These are phyloP conservation scores for Aspergillus transmontanensis DNA, from an alignment of 2,329 filamentous ascomycete genomes.

Conservation along the genomic window DNA sequence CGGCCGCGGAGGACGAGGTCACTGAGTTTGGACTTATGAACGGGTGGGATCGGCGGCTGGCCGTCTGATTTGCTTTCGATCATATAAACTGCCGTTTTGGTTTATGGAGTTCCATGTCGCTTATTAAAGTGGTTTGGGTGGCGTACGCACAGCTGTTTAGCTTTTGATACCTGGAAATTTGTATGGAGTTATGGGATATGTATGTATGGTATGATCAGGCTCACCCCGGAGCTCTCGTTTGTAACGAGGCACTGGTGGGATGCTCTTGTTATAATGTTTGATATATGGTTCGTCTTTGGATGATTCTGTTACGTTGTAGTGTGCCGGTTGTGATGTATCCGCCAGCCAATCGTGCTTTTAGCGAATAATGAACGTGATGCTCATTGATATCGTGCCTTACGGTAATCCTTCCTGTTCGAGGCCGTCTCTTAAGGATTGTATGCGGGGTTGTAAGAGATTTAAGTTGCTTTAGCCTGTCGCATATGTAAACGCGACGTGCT, in stretches of 20 bases:
- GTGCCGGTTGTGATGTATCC: background rate
- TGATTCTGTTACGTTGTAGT: background rate
- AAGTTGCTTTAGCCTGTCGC: background rate
- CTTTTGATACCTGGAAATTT: slow-evolving; percentile 12
- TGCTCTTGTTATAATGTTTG: slow-evolving; percentile 1
- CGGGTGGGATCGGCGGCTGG: slow-evolving; percentile 39
- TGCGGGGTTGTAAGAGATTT: background rate
- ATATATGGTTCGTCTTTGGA: background rate
- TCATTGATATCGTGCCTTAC: background rate
- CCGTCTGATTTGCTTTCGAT: slow-evolving; percentile 23
- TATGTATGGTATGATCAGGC: background rate
- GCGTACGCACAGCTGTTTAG: background rate
- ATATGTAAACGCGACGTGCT: background rate
- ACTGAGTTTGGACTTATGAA: slow-evolving; percentile 35
- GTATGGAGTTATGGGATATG: slow-evolving; percentile 8
- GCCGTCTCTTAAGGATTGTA: background rate
- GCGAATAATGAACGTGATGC: slow-evolving; percentile 4
- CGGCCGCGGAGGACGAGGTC: slow-evolving; percentile 35
- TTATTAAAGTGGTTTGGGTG: background rate
- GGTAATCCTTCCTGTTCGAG: background rate
- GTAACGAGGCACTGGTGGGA: slow-evolving; percentile 1
- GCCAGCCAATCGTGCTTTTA: background rate
- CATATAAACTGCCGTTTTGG: background rate
- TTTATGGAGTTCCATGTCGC: background rate
- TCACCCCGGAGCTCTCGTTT: background rate